These are phyloP conservation scores for Epicoccum sorghinum DNA, from an alignment of 2,329 filamentous ascomycete genomes.

Conservation along the genomic window DNA sequence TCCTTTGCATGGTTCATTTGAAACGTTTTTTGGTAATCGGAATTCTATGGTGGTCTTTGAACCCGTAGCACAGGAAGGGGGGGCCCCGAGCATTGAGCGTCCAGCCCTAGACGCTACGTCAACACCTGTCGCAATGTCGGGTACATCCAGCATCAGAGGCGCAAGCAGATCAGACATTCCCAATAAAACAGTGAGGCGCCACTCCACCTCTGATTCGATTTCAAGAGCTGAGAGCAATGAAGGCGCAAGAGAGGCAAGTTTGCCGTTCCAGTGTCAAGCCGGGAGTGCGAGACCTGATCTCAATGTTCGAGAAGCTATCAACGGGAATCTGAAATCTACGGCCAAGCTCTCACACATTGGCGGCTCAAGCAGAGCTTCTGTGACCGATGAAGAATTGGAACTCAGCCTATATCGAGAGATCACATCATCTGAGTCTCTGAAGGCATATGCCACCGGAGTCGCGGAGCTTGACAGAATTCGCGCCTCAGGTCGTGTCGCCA, in stretches of 20 bases:
- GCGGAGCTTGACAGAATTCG: no score
- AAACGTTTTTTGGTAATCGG: neutral
- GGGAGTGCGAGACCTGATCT: constrained; percentile 25
- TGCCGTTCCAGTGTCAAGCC: constrained; percentile 1
- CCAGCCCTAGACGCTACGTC: neutral
- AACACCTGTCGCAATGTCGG: no score
- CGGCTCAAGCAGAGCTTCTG: constrained; percentile 18
- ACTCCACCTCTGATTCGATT: constrained; percentile 15
- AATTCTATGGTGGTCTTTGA: neutral
- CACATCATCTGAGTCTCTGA: neutral
- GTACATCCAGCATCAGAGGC: neutral
- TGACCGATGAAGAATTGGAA: neutral
- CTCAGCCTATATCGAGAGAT: neutral
- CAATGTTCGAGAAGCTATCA: constrained; percentile 30
- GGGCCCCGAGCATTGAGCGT: constrained; percentile 7
- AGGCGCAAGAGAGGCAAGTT: constrained; percentile 7
- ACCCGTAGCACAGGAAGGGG: constrained; percentile 6
- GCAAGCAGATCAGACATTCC: constrained; percentile 3
- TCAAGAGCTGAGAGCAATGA: constrained; percentile 29
- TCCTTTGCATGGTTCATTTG: neutral
- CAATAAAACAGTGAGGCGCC: constrained; percentile 25
- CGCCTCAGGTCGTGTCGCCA: neutral
- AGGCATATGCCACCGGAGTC: neutral
- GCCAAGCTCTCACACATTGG: constrained; percentile 2
- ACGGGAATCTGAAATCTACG: constrained; percentile 3